Conservation (phyloP, 2,329 filamentous ascomycete genomes). For the Fusarium tricinctum region DNA sequence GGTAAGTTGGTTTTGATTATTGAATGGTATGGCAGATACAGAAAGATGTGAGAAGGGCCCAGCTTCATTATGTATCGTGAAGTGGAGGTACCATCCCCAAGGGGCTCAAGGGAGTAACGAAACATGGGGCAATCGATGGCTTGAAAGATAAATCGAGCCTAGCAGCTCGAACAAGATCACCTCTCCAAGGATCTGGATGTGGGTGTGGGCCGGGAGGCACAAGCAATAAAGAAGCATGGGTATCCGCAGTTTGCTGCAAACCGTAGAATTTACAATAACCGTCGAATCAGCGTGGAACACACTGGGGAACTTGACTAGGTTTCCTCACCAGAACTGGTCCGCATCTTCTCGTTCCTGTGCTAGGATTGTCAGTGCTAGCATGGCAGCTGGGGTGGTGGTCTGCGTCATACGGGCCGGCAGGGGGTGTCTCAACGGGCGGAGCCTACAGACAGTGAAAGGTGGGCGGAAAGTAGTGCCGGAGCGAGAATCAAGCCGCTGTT, state of each 20-base stretch:
- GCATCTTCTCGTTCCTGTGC: constrained; percentile 42
- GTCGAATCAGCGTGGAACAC: constrained; percentile 46
- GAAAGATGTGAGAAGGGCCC: constrained; percentile 42
- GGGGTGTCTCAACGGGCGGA: constrained; percentile 56
- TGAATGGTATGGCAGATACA: constrained; percentile 9
- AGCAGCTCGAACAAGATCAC: constrained; percentile 54
- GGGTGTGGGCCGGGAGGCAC: constrained; percentile 55
- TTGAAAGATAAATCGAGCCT: constrained; percentile 57
- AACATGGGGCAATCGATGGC: constrained; percentile 54
- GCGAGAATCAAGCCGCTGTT: constrained; percentile 41
- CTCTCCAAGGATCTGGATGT: constrained; percentile 56
- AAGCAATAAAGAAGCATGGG: constrained; percentile 49
- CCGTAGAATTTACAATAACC: constrained; percentile 54
- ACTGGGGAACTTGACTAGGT: constrained; percentile 32
- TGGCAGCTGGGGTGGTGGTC: constrained; percentile 48
- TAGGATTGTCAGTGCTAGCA: constrained; percentile 47
- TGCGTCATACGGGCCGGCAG: constrained; percentile 54
- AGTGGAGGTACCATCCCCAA: constrained; percentile 42
- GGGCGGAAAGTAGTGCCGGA: constrained; percentile 48
- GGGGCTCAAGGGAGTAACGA: constrained; percentile 53
- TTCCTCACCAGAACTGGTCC: constrained; percentile 40
- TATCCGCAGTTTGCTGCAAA: constrained; percentile 48
- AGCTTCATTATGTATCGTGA: constrained; percentile 52
- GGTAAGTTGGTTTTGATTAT: background rate
- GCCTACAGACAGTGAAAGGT: constrained; percentile 46